Conservation (phyloP, 2,329 filamentous ascomycete species). For the Penicillium digitatum region DNA sequence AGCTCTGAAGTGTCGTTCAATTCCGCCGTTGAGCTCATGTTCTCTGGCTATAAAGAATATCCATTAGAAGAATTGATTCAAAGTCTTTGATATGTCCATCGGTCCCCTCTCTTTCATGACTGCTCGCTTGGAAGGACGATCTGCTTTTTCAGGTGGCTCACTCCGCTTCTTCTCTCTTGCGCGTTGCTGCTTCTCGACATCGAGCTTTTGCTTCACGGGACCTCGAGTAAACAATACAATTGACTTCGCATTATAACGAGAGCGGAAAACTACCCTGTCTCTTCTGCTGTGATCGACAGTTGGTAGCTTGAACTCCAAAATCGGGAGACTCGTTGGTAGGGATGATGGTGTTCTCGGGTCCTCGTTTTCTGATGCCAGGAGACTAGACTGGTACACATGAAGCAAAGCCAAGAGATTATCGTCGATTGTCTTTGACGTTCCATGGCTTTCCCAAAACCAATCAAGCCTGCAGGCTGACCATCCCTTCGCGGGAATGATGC, state of each 20-base stretch:
- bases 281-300: not conserved
- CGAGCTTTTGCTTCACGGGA: not conserved
- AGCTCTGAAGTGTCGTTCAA: not conserved
- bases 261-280: constrained; percentile 2
- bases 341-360: not conserved
- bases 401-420: not conserved
- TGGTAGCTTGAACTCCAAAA: constrained; percentile 7
- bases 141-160: not conserved
- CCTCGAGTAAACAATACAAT: constrained; percentile 7
- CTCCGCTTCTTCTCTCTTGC: not conserved
- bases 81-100: not conserved
- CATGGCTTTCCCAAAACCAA: constrained; percentile 1
- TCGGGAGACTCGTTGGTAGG: not conserved
- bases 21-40: not conserved
- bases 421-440: not conserved
- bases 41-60: not conserved
- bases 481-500: not conserved
- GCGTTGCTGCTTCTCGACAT: not conserved
- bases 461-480: constrained; percentile 9
- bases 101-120: constrained; percentile 7
- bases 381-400: constrained; percentile 5
- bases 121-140: not conserved
- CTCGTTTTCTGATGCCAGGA: not conserved
- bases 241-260: constrained; percentile 1
- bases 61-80: constrained; percentile 6